These are phyloP conservation scores for Aegilops sharonensis DNA, from an alignment of 176 grass and related monocot genomes.

Conservation along the genomic window DNA sequence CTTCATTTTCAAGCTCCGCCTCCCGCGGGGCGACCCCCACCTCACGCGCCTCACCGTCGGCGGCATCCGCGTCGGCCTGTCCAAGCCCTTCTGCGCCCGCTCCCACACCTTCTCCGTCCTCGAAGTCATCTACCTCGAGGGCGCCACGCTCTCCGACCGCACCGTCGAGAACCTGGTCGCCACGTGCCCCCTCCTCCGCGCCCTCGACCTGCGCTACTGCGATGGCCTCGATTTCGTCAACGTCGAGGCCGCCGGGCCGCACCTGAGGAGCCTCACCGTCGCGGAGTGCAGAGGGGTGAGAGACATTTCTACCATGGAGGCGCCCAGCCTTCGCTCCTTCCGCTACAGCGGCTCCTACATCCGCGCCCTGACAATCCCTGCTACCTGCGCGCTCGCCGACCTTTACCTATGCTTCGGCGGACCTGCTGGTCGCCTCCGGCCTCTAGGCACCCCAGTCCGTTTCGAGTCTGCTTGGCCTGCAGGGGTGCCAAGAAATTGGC, in stretches of 20 bases:
- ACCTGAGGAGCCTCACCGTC: constrained; percentile 40
- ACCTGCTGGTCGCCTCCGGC: not conserved
- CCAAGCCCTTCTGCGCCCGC: not conserved
- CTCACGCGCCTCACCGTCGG: not conserved
- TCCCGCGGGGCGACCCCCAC: not conserved
- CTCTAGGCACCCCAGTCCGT: not conserved
- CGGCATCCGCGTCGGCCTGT: not conserved
- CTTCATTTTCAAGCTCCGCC: not conserved
- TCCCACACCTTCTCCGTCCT: not conserved
- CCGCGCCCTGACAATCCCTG: constrained; percentile 20
- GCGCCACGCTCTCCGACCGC: not conserved
- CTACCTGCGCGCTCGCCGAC: constrained; percentile 36
- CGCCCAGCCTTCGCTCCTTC: constrained; percentile 26
- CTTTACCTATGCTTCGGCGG: constrained; percentile 36
- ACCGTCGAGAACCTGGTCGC: not conserved
- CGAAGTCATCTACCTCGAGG: not conserved
- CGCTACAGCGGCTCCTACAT: not conserved
- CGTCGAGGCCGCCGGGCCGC: not conserved
- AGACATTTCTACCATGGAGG: constrained; percentile 15
- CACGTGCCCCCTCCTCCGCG: not conserved
- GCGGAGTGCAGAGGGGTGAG: constrained; percentile 35
- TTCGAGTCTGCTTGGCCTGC: not conserved
- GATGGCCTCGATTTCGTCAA: not conserved
- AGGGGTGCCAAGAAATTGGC: not conserved
- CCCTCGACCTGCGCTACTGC: not conserved